Evolutionary conservation across 768 basidiomycete genomes (phyloP), one percentile per base, ranked within the genome.

Genomic region (Boletus eberwhitei): DNA sequence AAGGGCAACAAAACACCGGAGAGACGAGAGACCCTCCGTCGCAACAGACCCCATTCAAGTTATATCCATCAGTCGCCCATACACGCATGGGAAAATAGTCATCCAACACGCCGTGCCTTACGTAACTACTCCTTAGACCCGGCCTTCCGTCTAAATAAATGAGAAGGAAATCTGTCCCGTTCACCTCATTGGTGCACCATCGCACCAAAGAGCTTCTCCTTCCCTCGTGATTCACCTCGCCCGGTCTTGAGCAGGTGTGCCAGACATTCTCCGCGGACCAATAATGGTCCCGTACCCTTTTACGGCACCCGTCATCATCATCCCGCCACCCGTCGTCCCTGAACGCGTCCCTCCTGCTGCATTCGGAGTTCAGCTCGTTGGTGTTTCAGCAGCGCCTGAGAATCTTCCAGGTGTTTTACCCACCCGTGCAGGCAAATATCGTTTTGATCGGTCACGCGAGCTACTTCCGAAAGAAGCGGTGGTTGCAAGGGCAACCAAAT

Each of bases 21-120:
- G 55, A 34, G 32, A n/a, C 8, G 38, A 19, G 42, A 11, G 45
- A 14, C 54, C 42, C 44, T 48, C 59, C 65, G 68, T 67, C 59
- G 65, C 65, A 53, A 68, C 65, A 55, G 59, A 59, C 2, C n/a
- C 9, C n/a, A n/a, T 40, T 40, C 44, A 36, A 49, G 59, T 70
- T 72, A 71, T 72, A 70, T 69, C 66, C 21, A 44, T 54, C 58
- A 41, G 32, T 37, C 38, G n/a, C 19, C 24, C 52, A 37, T 49
- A 29, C 29, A 4, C 53, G 34, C 64, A 64, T 70, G 69, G 66
- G 69, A 70, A 71, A 52, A 45, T 45, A 2, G 48, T 45, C 47
- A 34, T 50, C 5, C 35, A 47, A 43, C 53, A 54, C 47, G 49
- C 58, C 55, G 51, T 22, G 8, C 39, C 9, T 65, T 67, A 65